Conservation (phyloP, 1,284 basidiomycete genomes). For the Rhodotorula glutinis region DNA sequence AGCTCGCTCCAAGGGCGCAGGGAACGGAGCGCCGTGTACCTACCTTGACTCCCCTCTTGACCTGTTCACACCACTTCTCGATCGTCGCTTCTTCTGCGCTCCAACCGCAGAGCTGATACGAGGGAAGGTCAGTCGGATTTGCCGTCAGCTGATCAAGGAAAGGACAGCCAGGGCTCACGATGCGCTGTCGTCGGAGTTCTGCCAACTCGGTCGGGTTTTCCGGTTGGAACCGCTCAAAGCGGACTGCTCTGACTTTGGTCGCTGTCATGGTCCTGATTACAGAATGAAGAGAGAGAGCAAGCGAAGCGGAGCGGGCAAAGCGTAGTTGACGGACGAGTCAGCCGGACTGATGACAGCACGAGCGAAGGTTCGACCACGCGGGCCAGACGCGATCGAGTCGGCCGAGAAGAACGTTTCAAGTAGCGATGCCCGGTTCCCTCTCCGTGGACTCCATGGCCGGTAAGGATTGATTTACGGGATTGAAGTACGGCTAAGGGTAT, state of each 20-base stretch:
- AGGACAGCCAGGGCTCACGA: background rate
- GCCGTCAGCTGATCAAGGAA: no score
- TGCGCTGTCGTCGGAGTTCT: conserved; percentile 10
- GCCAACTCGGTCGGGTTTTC: background rate
- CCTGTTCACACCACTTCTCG: conserved; percentile 19
- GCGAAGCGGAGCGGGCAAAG: no score
- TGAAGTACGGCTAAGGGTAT: no score
- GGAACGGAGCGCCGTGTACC: background rate
- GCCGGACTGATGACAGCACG: no score
- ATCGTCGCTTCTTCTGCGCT: background rate
- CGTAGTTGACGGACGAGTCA: no score
- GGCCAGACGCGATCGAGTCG: no score
- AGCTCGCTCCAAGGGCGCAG: background rate
- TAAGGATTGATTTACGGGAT: no score
- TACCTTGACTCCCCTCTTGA: conserved; percentile 17
- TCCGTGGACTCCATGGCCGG: no score
- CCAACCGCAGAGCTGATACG: conserved; percentile 36
- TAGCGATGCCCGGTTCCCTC: no score
- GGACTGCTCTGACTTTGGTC: background rate
- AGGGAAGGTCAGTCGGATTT: background rate
- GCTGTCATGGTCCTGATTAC: background rate
- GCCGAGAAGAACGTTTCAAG: no score
- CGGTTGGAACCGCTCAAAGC: conserved; percentile 6
- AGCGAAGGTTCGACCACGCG: no score
- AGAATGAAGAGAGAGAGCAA: no score